Percentiles rank a stretch among this genome's conserved stretches.
Conservation (phyloP, 2,329 filamentous ascomycete species). For the Calonectria naviculata region DNA sequence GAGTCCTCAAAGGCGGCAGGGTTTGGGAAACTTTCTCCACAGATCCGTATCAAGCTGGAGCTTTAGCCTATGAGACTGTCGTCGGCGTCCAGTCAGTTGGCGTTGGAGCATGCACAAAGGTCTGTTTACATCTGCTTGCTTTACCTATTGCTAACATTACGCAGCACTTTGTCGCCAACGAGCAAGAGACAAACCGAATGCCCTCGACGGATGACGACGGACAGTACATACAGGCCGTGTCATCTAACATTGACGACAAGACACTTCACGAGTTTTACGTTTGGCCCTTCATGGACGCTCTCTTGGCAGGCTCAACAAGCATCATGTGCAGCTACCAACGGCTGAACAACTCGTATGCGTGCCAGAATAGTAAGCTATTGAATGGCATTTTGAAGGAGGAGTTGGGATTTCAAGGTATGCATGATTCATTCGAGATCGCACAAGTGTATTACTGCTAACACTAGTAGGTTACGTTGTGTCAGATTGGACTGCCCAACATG, state of each 20-base stretch:
- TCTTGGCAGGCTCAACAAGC: slow-evolving; percentile 65
- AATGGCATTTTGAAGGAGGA: slow-evolving; percentile 75
- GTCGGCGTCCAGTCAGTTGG: not conserved
- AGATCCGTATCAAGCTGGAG: slow-evolving; percentile 4
- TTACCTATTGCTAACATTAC: not conserved
- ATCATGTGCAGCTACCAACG: slow-evolving; percentile 79
- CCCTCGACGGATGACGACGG: slow-evolving; percentile 52
- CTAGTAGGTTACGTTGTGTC: slow-evolving; percentile 69
- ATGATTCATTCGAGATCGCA: too few relatives aligned
- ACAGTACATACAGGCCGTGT: slow-evolving; percentile 55
- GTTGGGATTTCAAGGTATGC: slow-evolving; percentile 65
- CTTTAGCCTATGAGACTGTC: not conserved
- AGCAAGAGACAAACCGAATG: slow-evolving; percentile 65
- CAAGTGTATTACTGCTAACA: too few relatives aligned
- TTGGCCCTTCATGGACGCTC: slow-evolving; percentile 73
- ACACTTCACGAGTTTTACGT: slow-evolving; percentile 74
- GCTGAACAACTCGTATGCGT: slow-evolving; percentile 77
- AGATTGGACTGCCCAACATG: slow-evolving; percentile 77
- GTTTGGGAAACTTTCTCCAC: slow-evolving; percentile 8
- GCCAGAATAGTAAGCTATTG: slow-evolving; percentile 76
- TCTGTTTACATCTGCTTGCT: not conserved
- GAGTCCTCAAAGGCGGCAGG: slow-evolving; percentile 3
- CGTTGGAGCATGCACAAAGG: not conserved
- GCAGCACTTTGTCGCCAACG: slow-evolving; percentile 47
- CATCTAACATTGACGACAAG: slow-evolving; percentile 72